Evolutionary conservation across 2,329 filamentous ascomycete species (phyloP), one percentile per base, ranked within the genome.

Genomic region (Davidsoniella eucalypti): DNA sequence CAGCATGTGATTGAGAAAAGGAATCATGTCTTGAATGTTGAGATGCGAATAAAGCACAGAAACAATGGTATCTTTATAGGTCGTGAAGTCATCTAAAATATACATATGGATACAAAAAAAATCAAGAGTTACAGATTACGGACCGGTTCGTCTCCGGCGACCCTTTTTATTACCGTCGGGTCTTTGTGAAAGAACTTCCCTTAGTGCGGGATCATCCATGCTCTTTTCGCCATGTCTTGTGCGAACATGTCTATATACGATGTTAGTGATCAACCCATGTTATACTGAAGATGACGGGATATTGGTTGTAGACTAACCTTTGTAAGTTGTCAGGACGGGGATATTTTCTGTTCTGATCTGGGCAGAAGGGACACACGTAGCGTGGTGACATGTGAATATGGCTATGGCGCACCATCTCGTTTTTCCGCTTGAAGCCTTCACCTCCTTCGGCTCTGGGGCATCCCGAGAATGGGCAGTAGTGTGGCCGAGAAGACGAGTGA

Each of bases 311-410:
- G 47, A 62, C 74, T 56, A 71, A 93, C 86, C 90, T 80, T 69
- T 95, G 90, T 51, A 98, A 68, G 69, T 96, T 96, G 63, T 98
- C 92, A 33, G 92, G 92, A 57, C 92, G 74, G 4, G 92, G 92
- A 63, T 96, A 96, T 61, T 84, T 88, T 64, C 95, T 90, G 62
- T 95, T 87, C 56, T 87, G 75, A 59, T 94, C 87, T 1, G 87
- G 84, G 63, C 92, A 98, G 61, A 95, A 96, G 0, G 92, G 92
- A 63, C 92, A 98, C 26, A 94, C 80, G 60, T 96, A 98, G 54
- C 90, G 90, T 1, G 92, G 92, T 6, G 87, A 94, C 56, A 87
- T 82, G 60, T 98, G 92, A 3, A 96, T 92, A 2, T 96, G 73
- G 1, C 90, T 88, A 60, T 83, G 79, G 25, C 79, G 66, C 44